Base-by-base conservation (phyloP, 495 filamentous ascomycete genomes). In the Trichoderma erinaceum region DNA sequence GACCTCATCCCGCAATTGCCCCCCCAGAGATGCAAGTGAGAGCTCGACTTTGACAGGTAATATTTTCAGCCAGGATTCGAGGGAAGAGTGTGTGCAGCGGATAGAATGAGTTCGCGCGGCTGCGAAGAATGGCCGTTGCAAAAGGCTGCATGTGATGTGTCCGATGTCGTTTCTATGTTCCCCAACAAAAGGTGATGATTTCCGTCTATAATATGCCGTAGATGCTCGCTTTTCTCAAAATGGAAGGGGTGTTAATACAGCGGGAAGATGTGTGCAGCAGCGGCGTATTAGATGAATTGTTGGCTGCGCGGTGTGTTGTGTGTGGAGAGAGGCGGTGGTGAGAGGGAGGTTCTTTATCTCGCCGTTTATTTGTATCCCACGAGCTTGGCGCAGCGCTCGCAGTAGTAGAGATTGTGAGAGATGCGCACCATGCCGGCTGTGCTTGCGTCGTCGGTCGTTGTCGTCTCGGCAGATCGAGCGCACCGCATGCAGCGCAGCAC, bases 381-480 rank as follows among this genome's bases (percentile, higher is more conserved):
- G 74, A 90, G 86, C 65, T 83, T 83, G 23, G 90, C 89, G 75
- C 89, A 92, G 38, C 89, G 86, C 66, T 82, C 85, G 78, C 90
- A 92, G 74, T 92, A 92, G 76, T 91, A 92, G 66, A 90, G 88
- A 71, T 91, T 92, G 79, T 88, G 88, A 35, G 88, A 88, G 70
- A 91, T 89, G 64, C 85, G 84, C 8, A 92, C 86, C 75, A 87
- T 88, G 21, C 85, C 86, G 41, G 74, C 75, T 11, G 82, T 75
- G 52, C 70, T 79, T 25, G 78, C 79, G 73, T 86, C 82, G 71
- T 85, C 84, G n/a, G 80, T 82, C 56, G 81, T 80, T 23, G 82
- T 82, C 23, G 80, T 78, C 75, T 86, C 84, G 52, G 83, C 83
- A 65, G 79, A 78, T 18, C 82, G 82, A 13, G 83, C 83, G 71